Percentiles rank a stretch among this genome's conserved stretches.
phyloP scores from a whole-genome alignment of 202 grass and related monocot species.

The Schoenoplectus tabernaemontani region DNA sequence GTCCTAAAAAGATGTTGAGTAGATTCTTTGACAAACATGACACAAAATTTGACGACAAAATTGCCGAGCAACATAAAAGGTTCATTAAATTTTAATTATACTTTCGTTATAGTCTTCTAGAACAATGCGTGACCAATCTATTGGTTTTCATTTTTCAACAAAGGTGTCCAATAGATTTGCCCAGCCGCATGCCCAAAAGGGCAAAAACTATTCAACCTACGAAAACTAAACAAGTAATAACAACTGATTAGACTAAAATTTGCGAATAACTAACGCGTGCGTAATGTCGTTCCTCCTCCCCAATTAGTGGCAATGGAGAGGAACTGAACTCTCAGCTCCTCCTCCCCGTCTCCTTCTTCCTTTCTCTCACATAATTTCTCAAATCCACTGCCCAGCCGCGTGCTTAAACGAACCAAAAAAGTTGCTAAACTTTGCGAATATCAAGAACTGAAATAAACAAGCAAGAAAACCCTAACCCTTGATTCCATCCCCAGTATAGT shows the following conservation, averaged over 20 bases:
- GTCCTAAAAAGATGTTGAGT: neutral
- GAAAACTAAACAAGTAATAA: neutral
- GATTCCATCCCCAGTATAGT: neutral
- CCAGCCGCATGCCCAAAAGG: neutral
- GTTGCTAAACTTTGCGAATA: neutral
- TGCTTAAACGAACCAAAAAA: neutral
- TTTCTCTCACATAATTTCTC: neutral
- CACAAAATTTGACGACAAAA: neutral
- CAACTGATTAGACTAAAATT: neutral
- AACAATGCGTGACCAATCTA: no score
- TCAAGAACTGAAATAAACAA: conserved; percentile 10
- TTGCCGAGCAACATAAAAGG: neutral
- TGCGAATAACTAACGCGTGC: no score
- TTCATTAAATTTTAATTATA: neutral
- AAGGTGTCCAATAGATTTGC: neutral
- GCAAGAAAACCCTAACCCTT: conserved; percentile 20
- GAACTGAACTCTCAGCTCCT: neutral
- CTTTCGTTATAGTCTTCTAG: neutral
- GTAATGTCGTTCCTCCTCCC: neutral
- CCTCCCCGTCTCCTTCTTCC: neutral
- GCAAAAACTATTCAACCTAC: neutral
- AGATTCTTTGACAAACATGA: neutral
- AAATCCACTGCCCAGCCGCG: neutral
- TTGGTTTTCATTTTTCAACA: neutral
- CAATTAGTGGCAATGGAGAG: neutral